These are phyloP conservation scores for Phytophthora cactorum DNA, from an alignment of 352 stramenopile species.

Conservation along the genomic window DNA sequence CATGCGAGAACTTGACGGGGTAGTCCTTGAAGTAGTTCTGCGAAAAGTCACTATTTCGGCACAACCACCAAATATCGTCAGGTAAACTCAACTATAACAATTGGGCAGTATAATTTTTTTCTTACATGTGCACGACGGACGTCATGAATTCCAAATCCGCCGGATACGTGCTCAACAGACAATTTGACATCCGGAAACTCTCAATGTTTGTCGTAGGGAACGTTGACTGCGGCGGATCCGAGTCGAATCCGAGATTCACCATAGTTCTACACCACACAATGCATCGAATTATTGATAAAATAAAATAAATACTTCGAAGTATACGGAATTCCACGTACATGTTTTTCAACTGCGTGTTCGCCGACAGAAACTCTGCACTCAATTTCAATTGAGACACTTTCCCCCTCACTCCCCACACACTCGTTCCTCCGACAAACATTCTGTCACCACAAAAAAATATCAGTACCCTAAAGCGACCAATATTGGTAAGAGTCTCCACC, in stretches of 20 bases:
- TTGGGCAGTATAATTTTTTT: neutral
- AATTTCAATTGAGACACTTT: conserved; percentile 54
- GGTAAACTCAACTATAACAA: neutral
- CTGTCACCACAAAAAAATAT: conserved; percentile 11
- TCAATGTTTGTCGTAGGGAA: conserved; percentile 54
- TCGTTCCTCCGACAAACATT: conserved; percentile 57
- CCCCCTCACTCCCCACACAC: conserved; percentile 44
- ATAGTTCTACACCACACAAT: conserved; percentile 43
- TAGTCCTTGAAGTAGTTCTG: conserved; percentile 67
- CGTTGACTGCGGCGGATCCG: conserved; percentile 47
- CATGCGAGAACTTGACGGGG: conserved; percentile 56
- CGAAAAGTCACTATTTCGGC: conserved; percentile 51
- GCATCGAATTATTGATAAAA: neutral
- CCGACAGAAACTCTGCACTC: conserved; percentile 36
- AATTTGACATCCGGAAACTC: conserved; percentile 64
- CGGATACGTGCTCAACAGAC: conserved; percentile 55
- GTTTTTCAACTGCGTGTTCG: conserved; percentile 42
- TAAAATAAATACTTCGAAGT: neutral
- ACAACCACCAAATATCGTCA: neutral
- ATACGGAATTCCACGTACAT: conserved; percentile 39
- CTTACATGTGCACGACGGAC: conserved; percentile 55
- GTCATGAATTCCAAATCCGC: conserved; percentile 60
- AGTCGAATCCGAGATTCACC: conserved; percentile 56
- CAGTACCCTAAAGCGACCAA: neutral
- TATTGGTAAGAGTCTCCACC: neutral